Evolutionary conservation across 2,329 filamentous ascomycete species (phyloP).

Genomic region (Colletotrichum limetticola): DNA sequence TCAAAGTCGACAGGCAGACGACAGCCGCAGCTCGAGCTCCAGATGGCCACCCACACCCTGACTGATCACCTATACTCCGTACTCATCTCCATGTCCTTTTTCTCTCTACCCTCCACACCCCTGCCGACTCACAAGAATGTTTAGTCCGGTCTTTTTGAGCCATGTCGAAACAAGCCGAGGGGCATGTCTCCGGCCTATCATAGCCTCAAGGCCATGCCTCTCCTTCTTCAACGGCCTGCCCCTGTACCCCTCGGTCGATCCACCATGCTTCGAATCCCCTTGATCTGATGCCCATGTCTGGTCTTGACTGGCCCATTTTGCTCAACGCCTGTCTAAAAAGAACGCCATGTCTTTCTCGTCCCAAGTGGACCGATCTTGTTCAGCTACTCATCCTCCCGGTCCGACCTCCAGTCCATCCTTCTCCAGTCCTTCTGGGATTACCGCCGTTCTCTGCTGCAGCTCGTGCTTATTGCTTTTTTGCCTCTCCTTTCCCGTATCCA

Average conservation of each 20-base stretch:
- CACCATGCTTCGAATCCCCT: constrained; percentile 52
- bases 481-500: constrained; percentile 36
- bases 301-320: constrained; percentile 45
- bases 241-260: constrained; percentile 45
- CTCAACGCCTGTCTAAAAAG: constrained; percentile 40
- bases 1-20: constrained; percentile 4
- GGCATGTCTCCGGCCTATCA: constrained; percentile 44
- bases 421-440: constrained; percentile 47
- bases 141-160: constrained; percentile 35
- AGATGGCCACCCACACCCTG: constrained; percentile 5
- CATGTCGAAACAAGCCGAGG: constrained; percentile 37
- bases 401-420: constrained; percentile 37
- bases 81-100: neutral
- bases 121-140: constrained; percentile 42
- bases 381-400: constrained; percentile 30
- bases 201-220: constrained; percentile 27
- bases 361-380: constrained; percentile 35
- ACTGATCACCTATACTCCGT: neutral
- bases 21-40: neutral
- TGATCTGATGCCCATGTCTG: constrained; percentile 46
- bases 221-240: constrained; percentile 37
- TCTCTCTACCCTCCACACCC: constrained; percentile 18
- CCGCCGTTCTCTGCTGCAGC: constrained; percentile 48
- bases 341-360: constrained; percentile 36
- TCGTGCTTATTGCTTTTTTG: constrained; percentile 38